Evolutionary conservation across 176 grass and related monocot species (phyloP).

Genomic region (Ampelocalamus luodianensis): DNA sequence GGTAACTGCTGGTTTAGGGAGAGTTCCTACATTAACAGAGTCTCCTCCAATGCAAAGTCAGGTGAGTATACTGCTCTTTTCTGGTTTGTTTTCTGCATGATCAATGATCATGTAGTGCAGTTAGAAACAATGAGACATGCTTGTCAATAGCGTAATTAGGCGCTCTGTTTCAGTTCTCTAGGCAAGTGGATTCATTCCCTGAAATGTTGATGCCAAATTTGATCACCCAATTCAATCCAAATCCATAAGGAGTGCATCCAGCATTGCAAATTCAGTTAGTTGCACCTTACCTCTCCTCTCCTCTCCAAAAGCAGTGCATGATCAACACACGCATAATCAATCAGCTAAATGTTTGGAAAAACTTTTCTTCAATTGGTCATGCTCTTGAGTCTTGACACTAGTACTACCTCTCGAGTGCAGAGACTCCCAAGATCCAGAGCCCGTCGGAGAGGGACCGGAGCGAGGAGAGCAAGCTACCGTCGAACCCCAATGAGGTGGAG

Average conservation of each 20-base stretch:
- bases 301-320: neutral
- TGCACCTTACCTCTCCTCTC: neutral
- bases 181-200: neutral
- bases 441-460: slow-evolving; percentile 62
- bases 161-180: slow-evolving; percentile 25
- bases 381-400: slow-evolving; percentile 16
- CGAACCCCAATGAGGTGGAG: slow-evolving; percentile 74
- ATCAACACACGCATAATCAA: neutral
- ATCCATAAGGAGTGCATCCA: neutral
- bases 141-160: neutral
- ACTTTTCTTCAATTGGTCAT: neutral
- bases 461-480: slow-evolving; percentile 63
- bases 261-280: neutral
- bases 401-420: slow-evolving; percentile 31
- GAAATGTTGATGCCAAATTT: neutral
- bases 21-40: slow-evolving; percentile 45
- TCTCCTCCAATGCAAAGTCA: slow-evolving; percentile 72
- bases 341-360: neutral
- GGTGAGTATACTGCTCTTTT: slow-evolving; percentile 46
- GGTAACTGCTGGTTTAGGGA: slow-evolving; percentile 66
- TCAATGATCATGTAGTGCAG: neutral
- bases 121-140: neutral
- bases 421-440: slow-evolving; percentile 63
- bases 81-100: neutral
- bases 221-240: slow-evolving; percentile 1